Conservation (phyloP, 2,329 filamentous ascomycete genomes). For the Aurifilum marmelostoma region DNA sequence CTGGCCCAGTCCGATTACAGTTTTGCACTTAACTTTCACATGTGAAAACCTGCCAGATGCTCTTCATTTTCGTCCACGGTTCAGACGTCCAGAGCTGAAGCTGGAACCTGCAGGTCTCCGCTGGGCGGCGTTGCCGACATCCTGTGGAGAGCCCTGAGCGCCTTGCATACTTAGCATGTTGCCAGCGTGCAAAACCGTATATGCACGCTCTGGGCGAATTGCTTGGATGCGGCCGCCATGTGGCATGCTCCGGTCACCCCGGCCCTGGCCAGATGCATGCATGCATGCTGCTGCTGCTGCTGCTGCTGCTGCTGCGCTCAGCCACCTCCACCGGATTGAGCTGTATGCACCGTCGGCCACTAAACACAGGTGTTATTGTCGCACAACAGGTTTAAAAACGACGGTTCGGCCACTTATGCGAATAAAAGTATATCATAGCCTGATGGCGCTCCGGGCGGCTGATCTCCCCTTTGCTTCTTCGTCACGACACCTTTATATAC, state of each 20-base stretch:
- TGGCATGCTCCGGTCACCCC: background rate
- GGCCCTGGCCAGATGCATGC: background rate
- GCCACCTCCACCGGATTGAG: background rate
- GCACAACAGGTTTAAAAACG: too few relatives aligned
- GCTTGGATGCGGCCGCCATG: background rate
- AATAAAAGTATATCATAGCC: background rate
- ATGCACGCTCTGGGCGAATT: background rate
- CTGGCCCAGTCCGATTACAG: background rate
- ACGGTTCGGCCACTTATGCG: too few relatives aligned
- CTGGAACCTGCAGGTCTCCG: background rate
- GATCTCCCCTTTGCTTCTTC: background rate
- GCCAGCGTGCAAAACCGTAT: background rate
- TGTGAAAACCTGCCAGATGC: background rate
- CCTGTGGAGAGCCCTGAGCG: background rate
- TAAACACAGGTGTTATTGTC: background rate
- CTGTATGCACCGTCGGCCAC: background rate
- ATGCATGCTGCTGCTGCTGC: too few relatives aligned
- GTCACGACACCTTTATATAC: background rate
- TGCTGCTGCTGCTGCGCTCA: background rate
- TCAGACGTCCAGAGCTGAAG: background rate
- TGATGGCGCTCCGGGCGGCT: background rate
- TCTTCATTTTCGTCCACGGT: background rate
- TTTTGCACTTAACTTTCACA: background rate
- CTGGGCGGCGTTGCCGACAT: background rate
- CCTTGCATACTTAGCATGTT: background rate